Evolutionary conservation across 2,329 filamentous ascomycete species (phyloP), one percentile per base, ranked within the genome.

Genomic region (Lecanoromycetidae sp.): DNA sequence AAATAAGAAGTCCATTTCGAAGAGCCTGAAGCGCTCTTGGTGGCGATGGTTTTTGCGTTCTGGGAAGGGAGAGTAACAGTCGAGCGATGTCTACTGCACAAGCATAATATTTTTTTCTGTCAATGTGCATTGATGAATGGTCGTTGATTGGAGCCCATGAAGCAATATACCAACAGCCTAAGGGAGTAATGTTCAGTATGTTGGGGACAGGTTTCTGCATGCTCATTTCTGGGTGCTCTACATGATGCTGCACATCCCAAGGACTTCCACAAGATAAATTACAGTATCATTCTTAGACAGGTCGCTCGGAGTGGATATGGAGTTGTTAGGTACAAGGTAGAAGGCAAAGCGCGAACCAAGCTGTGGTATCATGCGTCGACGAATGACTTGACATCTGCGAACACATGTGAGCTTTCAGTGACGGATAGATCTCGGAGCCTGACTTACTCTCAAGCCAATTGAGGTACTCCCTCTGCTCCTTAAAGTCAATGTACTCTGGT

Each of bases 401-500:
- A 54, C 42, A 52, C 51, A 26, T 54, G 29, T 26, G 5, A 7
- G 27, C 19, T 3, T 2, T 13, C 9, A 37, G 17, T 39, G 5
- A 29, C 27, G 34, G 33, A 37, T 34, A 7, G 34, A 8, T 22
- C 20, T 17, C 25, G 34, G n/a, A 3, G 46, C 45, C 60, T 25
- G 7, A 66, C 72, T 66, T 65, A 76, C 75, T 79, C 66, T 80
- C 76, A 65, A 98, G 71, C 91, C 93, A 98, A 56, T 76, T 71
- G 52, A 93, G 71, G 67, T 98, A 98, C 75, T 98, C 91, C 70
- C 80, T 84, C 78, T 96, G 90, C 78, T 98, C 91, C 81, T 98
- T 98, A 69, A 84, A 79, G 63, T 96, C 87, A 61, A 96, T 88
- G 71, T 94, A 98, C 65, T 96, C 88, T 30, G 88, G 87, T 36